Evolutionary conservation across 257 asterid genomes (phyloP).

Genomic region (Solanum bulbocastanum): DNA sequence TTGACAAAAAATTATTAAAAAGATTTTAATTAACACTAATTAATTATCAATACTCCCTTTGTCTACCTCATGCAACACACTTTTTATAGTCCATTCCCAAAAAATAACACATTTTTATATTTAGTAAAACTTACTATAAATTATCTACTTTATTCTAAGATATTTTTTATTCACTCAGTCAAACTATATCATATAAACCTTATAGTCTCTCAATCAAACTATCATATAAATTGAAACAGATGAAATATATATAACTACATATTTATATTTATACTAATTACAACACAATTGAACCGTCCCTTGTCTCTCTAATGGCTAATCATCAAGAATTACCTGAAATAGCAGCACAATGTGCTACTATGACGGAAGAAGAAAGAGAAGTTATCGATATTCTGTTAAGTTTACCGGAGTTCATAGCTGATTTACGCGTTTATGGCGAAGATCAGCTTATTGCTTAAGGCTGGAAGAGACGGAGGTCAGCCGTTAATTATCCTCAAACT

Average conservation of each 20-base stretch:
- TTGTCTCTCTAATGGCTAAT: background rate
- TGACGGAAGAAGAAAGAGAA: background rate
- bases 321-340: background rate
- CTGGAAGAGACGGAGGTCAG: background rate
- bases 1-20: background rate
- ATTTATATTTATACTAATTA: no score
- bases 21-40: background rate
- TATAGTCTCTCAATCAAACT: background rate
- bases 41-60: background rate
- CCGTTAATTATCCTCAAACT: background rate
- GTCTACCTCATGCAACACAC: background rate
- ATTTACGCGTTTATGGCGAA: background rate
- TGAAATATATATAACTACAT: no score
- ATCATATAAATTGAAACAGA: no score
- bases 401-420: background rate
- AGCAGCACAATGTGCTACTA: background rate
- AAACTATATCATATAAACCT: no score
- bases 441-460: background rate
- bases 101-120: no score
- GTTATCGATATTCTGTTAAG: background rate
- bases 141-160: no score
- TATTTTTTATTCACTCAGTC: background rate
- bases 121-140: no score
- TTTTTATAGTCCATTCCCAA: background rate
- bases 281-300: background rate